Evolutionary conservation across 176 grass and related monocot genomes (phyloP).

Genomic region (Ensete glaucum): DNA sequence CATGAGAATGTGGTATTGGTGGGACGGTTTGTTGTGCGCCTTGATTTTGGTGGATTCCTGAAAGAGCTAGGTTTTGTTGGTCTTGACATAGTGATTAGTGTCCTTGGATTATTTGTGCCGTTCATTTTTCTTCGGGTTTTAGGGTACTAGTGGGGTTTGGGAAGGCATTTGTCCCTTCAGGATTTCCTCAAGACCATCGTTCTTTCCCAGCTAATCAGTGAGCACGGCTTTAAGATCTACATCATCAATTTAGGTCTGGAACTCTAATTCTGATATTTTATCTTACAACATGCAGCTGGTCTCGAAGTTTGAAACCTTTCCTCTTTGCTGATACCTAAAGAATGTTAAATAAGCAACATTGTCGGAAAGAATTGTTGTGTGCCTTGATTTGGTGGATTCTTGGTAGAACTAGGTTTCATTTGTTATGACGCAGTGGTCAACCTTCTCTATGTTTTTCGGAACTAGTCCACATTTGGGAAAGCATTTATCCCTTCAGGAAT

Average conservation of each 20-base stretch:
- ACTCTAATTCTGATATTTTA: conserved; percentile 6
- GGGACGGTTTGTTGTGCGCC: neutral
- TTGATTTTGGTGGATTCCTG: neutral
- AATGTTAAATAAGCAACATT: neutral
- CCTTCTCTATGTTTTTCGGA: neutral
- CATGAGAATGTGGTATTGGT: neutral
- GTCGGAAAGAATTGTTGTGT: neutral
- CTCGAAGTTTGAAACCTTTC: neutral
- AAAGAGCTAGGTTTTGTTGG: neutral
- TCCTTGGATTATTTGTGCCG: no score
- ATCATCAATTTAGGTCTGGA: conserved; percentile 81
- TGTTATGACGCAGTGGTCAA: neutral
- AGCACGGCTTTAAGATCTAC: conserved; percentile 74
- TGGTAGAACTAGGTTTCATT: neutral
- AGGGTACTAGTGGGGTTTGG: no score
- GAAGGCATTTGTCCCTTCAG: conserved; percentile 15
- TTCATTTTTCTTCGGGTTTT: no score
- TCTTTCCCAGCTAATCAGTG: conserved; percentile 78
- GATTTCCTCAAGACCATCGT: conserved; percentile 84
- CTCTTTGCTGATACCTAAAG: no score
- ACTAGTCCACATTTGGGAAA: no score
- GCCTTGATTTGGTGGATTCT: neutral
- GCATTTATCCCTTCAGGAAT: no score
- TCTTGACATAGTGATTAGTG: neutral
- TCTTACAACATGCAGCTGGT: neutral